Conservation (phyloP, 192 early-diverging fungal genomes). For the Allomyces macrogynus region DNA sequence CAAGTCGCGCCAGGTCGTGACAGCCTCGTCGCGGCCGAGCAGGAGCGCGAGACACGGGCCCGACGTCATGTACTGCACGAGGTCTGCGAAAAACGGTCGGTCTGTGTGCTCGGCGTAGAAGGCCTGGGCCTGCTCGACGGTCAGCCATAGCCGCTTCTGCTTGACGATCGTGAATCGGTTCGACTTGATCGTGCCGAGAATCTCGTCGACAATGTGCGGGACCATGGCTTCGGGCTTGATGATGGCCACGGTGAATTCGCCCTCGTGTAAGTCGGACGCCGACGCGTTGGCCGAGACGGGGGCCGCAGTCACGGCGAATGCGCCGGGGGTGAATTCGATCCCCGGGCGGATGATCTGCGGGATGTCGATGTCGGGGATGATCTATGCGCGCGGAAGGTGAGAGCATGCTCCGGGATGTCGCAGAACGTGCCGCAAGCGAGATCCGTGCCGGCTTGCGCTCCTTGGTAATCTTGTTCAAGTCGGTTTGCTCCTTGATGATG, state of each 20-base stretch:
- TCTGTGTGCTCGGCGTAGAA: slow-evolving; percentile 30
- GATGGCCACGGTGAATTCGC: slow-evolving; percentile 27
- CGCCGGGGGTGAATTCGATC: neutral
- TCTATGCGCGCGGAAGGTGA: neutral
- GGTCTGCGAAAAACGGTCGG: slow-evolving; percentile 19
- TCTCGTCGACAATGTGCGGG: slow-evolving; percentile 19
- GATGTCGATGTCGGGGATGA: neutral
- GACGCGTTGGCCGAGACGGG: neutral
- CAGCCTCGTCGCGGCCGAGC: neutral
- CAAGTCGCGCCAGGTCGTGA: too few relatives aligned
- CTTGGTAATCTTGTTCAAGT: slow-evolving; percentile 13
- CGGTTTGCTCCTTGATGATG: slow-evolving; percentile 31
- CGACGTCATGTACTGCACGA: slow-evolving; percentile 22
- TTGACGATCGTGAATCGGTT: slow-evolving; percentile 24
- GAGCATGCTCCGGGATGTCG: too few relatives aligned
- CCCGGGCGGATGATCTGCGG: neutral
- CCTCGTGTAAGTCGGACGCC: neutral
- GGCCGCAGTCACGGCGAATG: neutral
- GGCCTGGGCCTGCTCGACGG: slow-evolving; percentile 19
- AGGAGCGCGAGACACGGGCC: neutral
- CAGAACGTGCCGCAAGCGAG: too few relatives aligned
- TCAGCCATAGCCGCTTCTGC: slow-evolving; percentile 30
- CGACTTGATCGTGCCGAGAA: slow-evolving; percentile 18
- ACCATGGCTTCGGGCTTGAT: slow-evolving; percentile 44
- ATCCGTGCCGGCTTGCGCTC: slow-evolving; percentile 16